These are phyloP conservation scores for Thelonectria discophora DNA, from an alignment of 2,329 filamentous ascomycete genomes.

Conservation along the genomic window DNA sequence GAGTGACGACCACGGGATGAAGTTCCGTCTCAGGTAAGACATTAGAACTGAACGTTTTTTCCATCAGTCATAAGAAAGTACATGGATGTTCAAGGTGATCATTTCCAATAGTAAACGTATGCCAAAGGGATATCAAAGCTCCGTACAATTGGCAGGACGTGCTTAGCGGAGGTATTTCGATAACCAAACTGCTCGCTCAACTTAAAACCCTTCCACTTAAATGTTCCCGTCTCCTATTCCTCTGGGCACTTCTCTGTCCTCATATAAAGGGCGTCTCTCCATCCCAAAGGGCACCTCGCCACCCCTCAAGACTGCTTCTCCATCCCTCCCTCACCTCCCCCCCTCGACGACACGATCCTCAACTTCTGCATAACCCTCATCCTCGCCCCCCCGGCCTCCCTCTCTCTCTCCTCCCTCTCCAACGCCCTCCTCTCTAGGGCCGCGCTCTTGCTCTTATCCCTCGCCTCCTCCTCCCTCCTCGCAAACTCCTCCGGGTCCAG, in stretches of 20 bases:
- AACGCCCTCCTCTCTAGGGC: constrained; percentile 59
- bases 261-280: too few species aligned
- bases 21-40: too few species aligned
- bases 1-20: too few species aligned
- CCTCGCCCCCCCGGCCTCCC: constrained; percentile 42
- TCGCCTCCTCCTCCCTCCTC: constrained; percentile 65
- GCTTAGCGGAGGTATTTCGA: too few species aligned
- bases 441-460: constrained; percentile 69
- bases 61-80: too few species aligned
- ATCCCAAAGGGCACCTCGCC: too few species aligned
- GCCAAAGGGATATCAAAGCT: not conserved
- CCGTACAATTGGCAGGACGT: not conserved
- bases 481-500: constrained; percentile 68
- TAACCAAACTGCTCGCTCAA: too few species aligned
- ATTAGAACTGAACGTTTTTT: too few species aligned
- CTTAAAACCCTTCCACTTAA: too few species aligned
- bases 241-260: too few species aligned
- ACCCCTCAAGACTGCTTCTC: not conserved
- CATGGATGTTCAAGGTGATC: too few species aligned
- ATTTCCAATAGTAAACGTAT: not conserved
- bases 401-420: constrained; percentile 53
- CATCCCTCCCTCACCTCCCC: constrained; percentile 35
- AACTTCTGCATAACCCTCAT: constrained; percentile 54
- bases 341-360: constrained; percentile 44
- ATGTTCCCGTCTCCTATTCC: not conserved